These are phyloP conservation scores for Sclerotinia glacialis DNA, from an alignment of 2,329 filamentous ascomycete species.

Conservation along the genomic window DNA sequence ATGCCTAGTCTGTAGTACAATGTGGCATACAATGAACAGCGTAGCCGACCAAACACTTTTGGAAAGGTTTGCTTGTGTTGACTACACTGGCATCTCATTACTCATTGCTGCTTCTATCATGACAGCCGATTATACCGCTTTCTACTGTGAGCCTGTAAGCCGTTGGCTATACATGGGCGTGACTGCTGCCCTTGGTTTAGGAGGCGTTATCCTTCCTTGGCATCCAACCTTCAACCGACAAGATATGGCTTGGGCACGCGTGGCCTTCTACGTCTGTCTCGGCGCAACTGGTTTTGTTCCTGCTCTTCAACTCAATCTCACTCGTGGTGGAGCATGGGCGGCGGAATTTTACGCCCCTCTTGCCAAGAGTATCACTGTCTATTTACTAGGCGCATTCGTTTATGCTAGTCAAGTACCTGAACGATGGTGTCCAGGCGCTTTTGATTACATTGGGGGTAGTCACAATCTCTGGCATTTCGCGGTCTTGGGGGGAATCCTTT, in stretches of 20 bases:
- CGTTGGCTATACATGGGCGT: slow-evolving; percentile 82
- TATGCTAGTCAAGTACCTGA: slow-evolving; percentile 94
- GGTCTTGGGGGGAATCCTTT: slow-evolving; percentile 92
- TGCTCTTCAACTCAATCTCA: slow-evolving; percentile 75
- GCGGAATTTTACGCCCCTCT: slow-evolving; percentile 86
- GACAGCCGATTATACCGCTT: slow-evolving; percentile 97
- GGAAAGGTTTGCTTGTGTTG: slow-evolving; percentile 94
- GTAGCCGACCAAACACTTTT: slow-evolving; percentile 87
- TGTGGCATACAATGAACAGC: slow-evolving; percentile 99
- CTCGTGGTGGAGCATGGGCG: slow-evolving; percentile 77
- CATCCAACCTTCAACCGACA: slow-evolving; percentile 89
- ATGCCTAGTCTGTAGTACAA: slow-evolving; percentile 88
- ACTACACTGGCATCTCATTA: slow-evolving; percentile 96
- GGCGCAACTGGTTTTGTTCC: slow-evolving; percentile 87
- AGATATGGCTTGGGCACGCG: slow-evolving; percentile 90
- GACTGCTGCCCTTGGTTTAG: slow-evolving; percentile 77
- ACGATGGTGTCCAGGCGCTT: slow-evolving; percentile 86
- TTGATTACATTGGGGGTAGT: slow-evolving; percentile 92
- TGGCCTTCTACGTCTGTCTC: slow-evolving; percentile 86
- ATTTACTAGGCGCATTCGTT: slow-evolving; percentile 77
- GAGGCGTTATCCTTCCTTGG: slow-evolving; percentile 91
- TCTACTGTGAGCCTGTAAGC: slow-evolving; percentile 91
- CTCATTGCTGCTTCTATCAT: slow-evolving; percentile 95
- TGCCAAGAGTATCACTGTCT: slow-evolving; percentile 80
- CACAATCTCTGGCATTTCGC: slow-evolving; percentile 98